phyloP scores from a whole-genome alignment of 192 early-diverging fungal genomes.

The Backusella tuberculispora region DNA sequence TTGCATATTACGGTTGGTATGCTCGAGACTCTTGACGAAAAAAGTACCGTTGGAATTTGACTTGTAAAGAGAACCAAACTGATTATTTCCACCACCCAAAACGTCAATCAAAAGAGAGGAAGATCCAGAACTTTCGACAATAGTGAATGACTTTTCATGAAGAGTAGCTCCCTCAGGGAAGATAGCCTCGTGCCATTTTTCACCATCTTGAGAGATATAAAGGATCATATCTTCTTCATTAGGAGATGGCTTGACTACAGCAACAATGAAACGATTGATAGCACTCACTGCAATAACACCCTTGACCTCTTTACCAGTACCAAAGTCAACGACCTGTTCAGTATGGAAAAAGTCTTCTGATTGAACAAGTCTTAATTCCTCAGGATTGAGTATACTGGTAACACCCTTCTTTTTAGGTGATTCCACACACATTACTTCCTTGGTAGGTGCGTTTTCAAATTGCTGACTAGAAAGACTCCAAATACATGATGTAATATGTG shows the following conservation, averaged over 20 bases:
- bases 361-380: slow-evolving; percentile 60
- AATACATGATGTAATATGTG: slow-evolving; percentile 66
- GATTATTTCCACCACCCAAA: slow-evolving; percentile 40
- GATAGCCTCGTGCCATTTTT: slow-evolving; percentile 44
- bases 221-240: slow-evolving; percentile 33
- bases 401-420: slow-evolving; percentile 31
- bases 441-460: slow-evolving; percentile 64
- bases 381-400: slow-evolving; percentile 33
- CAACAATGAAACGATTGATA: slow-evolving; percentile 71
- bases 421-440: slow-evolving; percentile 77
- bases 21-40: slow-evolving; percentile 77
- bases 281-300: slow-evolving; percentile 78
- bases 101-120: slow-evolving; percentile 78
- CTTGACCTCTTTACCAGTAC: slow-evolving; percentile 53
- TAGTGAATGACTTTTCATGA: slow-evolving; percentile 76
- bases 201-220: slow-evolving; percentile 39
- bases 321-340: slow-evolving; percentile 59
- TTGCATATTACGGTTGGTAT: slow-evolving; percentile 75
- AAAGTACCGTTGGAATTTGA: slow-evolving; percentile 91
- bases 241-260: slow-evolving; percentile 59
- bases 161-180: slow-evolving; percentile 54
- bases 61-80: slow-evolving; percentile 73
- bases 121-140: slow-evolving; percentile 79
- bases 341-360: slow-evolving; percentile 78
- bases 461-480: slow-evolving; percentile 69